Percentiles rank a stretch among this genome's conserved stretches.
phyloP scores from a whole-genome alignment of 306 rosid genomes.

The Mimosa pudica region DNA sequence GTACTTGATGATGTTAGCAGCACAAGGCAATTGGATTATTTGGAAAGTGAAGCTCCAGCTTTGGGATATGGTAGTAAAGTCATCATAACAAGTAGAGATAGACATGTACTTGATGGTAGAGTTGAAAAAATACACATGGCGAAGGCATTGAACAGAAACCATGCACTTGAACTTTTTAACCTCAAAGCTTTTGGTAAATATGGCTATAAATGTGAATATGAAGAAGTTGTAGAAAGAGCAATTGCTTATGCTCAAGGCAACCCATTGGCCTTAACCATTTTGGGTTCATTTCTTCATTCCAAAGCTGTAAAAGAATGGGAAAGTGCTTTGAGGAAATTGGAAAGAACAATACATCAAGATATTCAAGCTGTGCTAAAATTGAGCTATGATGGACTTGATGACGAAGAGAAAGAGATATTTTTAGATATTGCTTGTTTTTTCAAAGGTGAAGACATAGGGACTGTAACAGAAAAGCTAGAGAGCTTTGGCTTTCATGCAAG shows the following conservation, averaged over 20 bases:
- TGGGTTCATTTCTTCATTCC: conserved; percentile 26
- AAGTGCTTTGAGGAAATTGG: not conserved
- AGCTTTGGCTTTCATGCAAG: conserved; percentile 17
- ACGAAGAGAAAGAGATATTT: not conserved
- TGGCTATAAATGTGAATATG: not conserved
- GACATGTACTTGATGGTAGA: not conserved
- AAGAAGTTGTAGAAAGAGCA: not conserved
- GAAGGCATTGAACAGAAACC: not conserved
- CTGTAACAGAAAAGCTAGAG: not conserved
- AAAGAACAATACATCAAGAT: not conserved
- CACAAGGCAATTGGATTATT: not conserved
- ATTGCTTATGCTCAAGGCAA: conserved; percentile 14
- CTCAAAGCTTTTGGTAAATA: conserved; percentile 6
- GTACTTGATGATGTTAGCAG: not conserved
- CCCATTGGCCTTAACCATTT: conserved; percentile 22
- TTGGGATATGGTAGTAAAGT: not conserved
- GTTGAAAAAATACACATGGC: not conserved
- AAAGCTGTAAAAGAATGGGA: conserved; percentile 15
- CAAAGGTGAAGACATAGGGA: not conserved
- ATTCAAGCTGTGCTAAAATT: conserved; percentile 17
- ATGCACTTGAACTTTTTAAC: not conserved
- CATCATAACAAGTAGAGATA: conserved; percentile 24
- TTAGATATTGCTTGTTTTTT: conserved; percentile 39
- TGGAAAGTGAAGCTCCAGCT: not conserved
- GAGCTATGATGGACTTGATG: conserved; percentile 25